phyloP scores from a whole-genome alignment of 1,284 basidiomycete species.

The Cutaneotrichosporon spelunceum region DNA sequence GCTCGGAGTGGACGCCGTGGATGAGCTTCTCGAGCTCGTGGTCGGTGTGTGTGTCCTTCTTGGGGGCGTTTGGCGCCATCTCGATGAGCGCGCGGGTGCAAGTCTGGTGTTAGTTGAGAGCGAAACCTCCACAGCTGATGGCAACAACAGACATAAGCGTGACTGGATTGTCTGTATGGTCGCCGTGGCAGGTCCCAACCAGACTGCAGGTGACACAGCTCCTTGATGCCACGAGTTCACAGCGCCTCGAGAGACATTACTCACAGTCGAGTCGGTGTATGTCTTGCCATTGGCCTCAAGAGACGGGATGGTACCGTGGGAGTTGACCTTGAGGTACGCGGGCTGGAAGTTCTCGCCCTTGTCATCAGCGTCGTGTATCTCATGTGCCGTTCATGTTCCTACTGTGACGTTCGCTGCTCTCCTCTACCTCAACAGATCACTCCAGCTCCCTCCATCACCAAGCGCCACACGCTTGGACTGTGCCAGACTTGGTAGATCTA shows the following conservation, averaged over 20 bases:
- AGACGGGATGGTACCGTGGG: conserved; percentile 59
- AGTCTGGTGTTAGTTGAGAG: conserved; percentile 32
- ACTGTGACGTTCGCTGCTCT: no score
- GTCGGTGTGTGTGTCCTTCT: conserved; percentile 31
- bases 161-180: no score
- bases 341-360: conserved; percentile 65
- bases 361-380: background rate
- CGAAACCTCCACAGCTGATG: no score
- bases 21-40: conserved; percentile 37
- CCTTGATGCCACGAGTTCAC: background rate
- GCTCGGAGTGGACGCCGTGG: conserved; percentile 57
- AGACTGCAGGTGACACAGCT: no score
- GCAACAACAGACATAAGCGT: no score
- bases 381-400: background rate
- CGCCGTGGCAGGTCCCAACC: no score
- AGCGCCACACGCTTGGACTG: no score
- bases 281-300: conserved; percentile 50
- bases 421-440: no score
- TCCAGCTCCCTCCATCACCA: no score
- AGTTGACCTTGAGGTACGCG: conserved; percentile 59
- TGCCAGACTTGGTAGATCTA: no score
- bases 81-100: conserved; percentile 57
- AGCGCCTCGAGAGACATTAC: background rate
- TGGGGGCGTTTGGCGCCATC: conserved; percentile 53
- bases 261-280: conserved; percentile 5